A percentile compares a stretch with the other conserved stretches of the same genome.
Conservation (phyloP, 2,329 filamentous ascomycete genomes). For the Talaromyces islandicus region DNA sequence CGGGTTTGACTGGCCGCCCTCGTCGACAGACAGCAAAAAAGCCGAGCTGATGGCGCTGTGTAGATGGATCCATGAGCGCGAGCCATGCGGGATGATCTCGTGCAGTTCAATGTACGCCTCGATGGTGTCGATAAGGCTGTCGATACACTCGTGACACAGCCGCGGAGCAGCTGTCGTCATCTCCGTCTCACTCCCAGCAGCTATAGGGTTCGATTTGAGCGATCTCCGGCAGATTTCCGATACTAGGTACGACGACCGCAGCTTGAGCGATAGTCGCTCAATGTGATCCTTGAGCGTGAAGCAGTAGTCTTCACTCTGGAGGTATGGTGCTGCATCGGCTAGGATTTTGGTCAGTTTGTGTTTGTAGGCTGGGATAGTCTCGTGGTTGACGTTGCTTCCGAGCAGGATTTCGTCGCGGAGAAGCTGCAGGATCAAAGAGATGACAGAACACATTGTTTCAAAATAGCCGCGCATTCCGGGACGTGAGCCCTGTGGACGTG, state of each 20-base stretch:
- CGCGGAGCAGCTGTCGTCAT: conserved; percentile 23
- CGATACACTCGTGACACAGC: conserved; percentile 50
- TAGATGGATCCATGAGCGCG: conserved; percentile 42
- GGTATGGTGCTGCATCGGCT: conserved; percentile 50
- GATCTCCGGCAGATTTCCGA: conserved; percentile 58
- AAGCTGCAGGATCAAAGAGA: conserved; percentile 50
- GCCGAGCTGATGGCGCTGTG: conserved; percentile 44
- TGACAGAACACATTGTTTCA: conserved; percentile 53
- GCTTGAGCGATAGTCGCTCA: conserved; percentile 55
- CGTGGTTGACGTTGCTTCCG: conserved; percentile 46
- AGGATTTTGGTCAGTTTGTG: conserved; percentile 53
- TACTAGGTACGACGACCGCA: conserved; percentile 57
- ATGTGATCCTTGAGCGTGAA: conserved; percentile 44
- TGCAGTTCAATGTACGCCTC: conserved; percentile 56
- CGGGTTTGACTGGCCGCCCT: conserved; percentile 37
- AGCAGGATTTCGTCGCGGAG: conserved; percentile 52
- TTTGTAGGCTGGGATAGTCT: conserved; percentile 51
- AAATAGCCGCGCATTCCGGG: conserved; percentile 51
- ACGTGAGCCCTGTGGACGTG: conserved; percentile 43
- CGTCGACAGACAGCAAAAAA: conserved; percentile 41
- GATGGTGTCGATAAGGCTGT: conserved; percentile 50
- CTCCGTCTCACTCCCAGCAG: conserved; percentile 26
- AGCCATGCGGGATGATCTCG: conserved; percentile 34
- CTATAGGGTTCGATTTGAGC: conserved; percentile 41
- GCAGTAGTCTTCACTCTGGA: conserved; percentile 47